A percentile compares a stretch with the other conserved stretches of the same genome.
Conservation (phyloP, 306 rosid genomes). For the Cicer chorassanicum region DNA sequence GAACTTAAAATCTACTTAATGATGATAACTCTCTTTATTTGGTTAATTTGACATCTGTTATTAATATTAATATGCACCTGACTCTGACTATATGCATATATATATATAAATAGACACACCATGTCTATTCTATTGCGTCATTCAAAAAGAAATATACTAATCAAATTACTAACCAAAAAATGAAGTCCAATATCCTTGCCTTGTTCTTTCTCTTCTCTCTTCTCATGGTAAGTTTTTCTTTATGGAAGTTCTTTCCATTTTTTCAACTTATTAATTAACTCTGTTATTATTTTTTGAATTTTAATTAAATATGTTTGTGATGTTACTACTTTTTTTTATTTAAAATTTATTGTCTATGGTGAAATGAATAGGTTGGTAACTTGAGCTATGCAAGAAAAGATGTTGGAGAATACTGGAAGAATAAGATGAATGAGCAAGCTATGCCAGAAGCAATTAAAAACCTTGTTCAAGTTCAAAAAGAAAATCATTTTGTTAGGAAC, state of each 20-base stretch:
- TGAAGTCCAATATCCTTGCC: slow-evolving; percentile 52
- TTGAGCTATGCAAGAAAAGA: slow-evolving; percentile 58
- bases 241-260: too few relatives aligned
- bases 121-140: neutral
- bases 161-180: slow-evolving; percentile 22
- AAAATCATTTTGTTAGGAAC: slow-evolving; percentile 48
- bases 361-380: slow-evolving; percentile 42
- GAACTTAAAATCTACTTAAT: neutral
- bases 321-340: too few relatives aligned
- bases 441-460: slow-evolving; percentile 2
- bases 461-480: slow-evolving; percentile 42
- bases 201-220: slow-evolving; percentile 48
- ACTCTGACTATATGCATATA: neutral
- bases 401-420: slow-evolving; percentile 59
- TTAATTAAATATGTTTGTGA: too few relatives aligned
- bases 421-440: slow-evolving; percentile 59
- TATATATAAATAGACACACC: neutral
- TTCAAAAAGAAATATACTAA: slow-evolving; percentile 8
- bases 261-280: too few relatives aligned
- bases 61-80: neutral
- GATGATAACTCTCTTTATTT: neutral
- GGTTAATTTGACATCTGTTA: neutral
- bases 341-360: neutral
- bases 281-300: too few relatives aligned
- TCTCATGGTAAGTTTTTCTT: slow-evolving; percentile 37